Evolutionary conservation across 371 early-diverging fungal species (phyloP).

Genomic region (Apophysomyces sp.): DNA sequence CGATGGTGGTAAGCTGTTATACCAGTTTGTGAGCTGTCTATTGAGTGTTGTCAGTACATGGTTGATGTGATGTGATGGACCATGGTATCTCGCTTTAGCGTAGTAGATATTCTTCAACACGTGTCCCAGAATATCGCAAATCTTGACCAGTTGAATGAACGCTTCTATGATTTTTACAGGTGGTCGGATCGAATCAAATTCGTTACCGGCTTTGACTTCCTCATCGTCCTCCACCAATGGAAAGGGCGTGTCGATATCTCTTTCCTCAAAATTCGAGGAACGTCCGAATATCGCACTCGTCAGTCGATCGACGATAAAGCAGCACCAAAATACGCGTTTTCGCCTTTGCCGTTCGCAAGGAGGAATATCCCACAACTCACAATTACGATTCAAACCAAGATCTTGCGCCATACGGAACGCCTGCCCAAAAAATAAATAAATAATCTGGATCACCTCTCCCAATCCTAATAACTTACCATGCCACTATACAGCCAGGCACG

Average conservation of each 20-base stretch:
- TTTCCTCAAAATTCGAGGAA: conserved; percentile 42
- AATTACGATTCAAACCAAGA: conserved; percentile 49
- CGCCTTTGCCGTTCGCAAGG: conserved; percentile 38
- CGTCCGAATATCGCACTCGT: conserved; percentile 45
- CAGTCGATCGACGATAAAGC: conserved; percentile 46
- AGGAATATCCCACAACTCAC: conserved; percentile 45
- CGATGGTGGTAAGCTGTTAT: conserved; percentile 34
- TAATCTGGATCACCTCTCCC: not conserved
- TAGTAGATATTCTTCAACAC: conserved; percentile 46
- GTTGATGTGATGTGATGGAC: conserved; percentile 19
- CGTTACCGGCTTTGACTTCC: not conserved
- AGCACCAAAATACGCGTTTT: conserved; percentile 54
- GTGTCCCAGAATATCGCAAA: conserved; percentile 45
- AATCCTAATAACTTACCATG: conserved; percentile 31
- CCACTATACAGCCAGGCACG: conserved; percentile 53
- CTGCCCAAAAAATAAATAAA: conserved; percentile 10
- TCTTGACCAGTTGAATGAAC: conserved; percentile 35
- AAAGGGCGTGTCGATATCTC: conserved; percentile 46
- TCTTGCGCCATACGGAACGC: conserved; percentile 55
- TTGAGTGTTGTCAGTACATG: conserved; percentile 36
- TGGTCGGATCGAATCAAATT: not conserved
- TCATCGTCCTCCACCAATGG: conserved; percentile 46
- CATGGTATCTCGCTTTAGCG: conserved; percentile 29
- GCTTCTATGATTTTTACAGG: conserved; percentile 28
- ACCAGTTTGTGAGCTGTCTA: conserved; percentile 43